Conservation (phyloP, 768 basidiomycete species). For the Boletellus ananiceps region DNA sequence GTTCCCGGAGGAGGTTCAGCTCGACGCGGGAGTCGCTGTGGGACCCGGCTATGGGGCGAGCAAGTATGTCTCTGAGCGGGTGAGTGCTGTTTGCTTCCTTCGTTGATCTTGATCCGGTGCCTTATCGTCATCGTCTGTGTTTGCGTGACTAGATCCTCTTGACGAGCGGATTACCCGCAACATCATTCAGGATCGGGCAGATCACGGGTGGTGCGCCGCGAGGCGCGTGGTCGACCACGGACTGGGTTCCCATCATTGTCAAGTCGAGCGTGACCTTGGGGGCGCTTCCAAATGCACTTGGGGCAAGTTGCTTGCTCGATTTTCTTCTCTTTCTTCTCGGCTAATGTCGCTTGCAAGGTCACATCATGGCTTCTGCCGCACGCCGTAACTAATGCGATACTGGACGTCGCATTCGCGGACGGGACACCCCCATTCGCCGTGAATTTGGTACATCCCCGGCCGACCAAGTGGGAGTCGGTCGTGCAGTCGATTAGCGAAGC, state of each 20-base stretch:
- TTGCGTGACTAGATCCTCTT: conserved; percentile 25
- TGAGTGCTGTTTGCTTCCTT: conserved; percentile 2
- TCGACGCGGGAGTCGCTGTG: conserved; percentile 25
- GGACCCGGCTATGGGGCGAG: conserved; percentile 36
- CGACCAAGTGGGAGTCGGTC: conserved; percentile 21
- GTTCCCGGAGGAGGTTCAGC: conserved; percentile 32
- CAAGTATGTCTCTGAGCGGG: conserved; percentile 26
- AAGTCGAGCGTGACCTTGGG: conserved; percentile 32
- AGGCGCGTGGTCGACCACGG: conserved; percentile 35
- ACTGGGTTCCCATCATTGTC: conserved; percentile 37
- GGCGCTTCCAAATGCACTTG: conserved; percentile 28
- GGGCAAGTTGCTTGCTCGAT: conserved; percentile 17
- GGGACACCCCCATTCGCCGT: conserved; percentile 16
- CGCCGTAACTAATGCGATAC: conserved; percentile 23
- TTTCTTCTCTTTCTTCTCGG: not conserved
- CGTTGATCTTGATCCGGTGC: not conserved
- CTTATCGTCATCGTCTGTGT: too few species aligned
- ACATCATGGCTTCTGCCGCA: conserved; percentile 30
- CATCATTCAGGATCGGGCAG: conserved; percentile 36
- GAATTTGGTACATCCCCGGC: conserved; percentile 33
- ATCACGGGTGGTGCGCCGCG: conserved; percentile 30
- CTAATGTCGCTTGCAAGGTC: conserved; percentile 12
- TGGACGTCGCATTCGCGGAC: conserved; percentile 27
- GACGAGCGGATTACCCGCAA: conserved; percentile 29
- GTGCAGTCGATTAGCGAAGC: conserved; percentile 25